These are phyloP conservation scores for Scutellaria galericulata DNA, from an alignment of 257 asterid species.

Conservation along the genomic window DNA sequence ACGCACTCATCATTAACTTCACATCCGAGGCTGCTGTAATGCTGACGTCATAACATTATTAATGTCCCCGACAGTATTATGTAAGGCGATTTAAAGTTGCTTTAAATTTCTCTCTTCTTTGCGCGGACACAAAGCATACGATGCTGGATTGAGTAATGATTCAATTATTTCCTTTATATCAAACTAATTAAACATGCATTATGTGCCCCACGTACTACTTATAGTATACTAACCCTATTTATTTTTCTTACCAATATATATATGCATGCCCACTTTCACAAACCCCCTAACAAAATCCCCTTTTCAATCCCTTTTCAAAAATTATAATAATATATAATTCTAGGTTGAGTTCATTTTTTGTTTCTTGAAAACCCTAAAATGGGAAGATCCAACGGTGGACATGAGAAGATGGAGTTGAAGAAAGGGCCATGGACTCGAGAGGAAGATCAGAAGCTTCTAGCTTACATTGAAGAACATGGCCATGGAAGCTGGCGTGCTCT, in stretches of 20 bases:
- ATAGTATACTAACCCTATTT: slow-evolving; percentile 30
- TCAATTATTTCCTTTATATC: not conserved
- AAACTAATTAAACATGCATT: not conserved
- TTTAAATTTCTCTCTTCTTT: not conserved
- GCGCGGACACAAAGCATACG: slow-evolving; percentile 27
- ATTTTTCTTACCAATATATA: slow-evolving; percentile 32
- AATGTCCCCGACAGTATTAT: slow-evolving; percentile 40
- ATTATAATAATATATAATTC: not conserved
- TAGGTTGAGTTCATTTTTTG: not conserved
- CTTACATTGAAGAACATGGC: slow-evolving; percentile 54
- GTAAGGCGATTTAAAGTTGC: slow-evolving; percentile 26
- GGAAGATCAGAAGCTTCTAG: slow-evolving; percentile 59
- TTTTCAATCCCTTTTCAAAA: not conserved
- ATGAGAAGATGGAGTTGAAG: slow-evolving; percentile 53
- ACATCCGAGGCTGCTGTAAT: slow-evolving; percentile 31
- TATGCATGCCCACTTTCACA: slow-evolving; percentile 30
- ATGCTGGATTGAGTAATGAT: slow-evolving; percentile 19
- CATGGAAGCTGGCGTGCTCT: slow-evolving; percentile 69
- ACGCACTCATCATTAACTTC: slow-evolving; percentile 33
- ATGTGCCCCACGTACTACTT: slow-evolving; percentile 28
- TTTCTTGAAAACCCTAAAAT: slow-evolving; percentile 29
- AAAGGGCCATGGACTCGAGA: slow-evolving; percentile 73
- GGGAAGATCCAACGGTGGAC: slow-evolving; percentile 38
- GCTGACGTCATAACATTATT: slow-evolving; percentile 34
- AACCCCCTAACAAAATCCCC: slow-evolving; percentile 23